These are phyloP conservation scores for Mycosarcoma maydis DNA, from an alignment of 1,284 basidiomycete species.

Conservation along the genomic window DNA sequence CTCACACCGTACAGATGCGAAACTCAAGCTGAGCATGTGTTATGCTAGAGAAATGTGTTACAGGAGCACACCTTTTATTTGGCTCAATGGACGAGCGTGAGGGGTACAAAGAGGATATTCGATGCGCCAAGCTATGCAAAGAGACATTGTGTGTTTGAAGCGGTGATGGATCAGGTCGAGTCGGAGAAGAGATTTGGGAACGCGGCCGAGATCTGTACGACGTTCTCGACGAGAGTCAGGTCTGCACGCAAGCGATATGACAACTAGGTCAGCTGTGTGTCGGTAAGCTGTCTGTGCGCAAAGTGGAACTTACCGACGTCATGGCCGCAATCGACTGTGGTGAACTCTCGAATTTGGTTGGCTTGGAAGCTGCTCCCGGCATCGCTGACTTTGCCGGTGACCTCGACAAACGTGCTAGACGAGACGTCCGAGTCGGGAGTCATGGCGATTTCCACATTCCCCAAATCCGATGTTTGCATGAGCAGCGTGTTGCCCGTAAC, in stretches of 20 bases:
- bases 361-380: conserved; percentile 28
- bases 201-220: conserved; percentile 46
- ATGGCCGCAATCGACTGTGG: conserved; percentile 52
- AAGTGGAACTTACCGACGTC: conserved; percentile 48
- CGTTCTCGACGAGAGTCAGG: conserved; percentile 50
- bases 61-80: too few relatives aligned
- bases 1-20: too few relatives aligned
- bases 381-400: conserved; percentile 62
- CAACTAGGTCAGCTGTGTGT: too few relatives aligned
- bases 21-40: too few relatives aligned
- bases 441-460: conserved; percentile 59
- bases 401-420: conserved; percentile 52
- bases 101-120: neutral
- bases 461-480: conserved; percentile 57
- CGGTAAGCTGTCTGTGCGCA: neutral
- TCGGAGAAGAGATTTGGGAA: conserved; percentile 52
- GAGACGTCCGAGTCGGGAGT: conserved; percentile 45
- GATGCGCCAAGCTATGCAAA: too few relatives aligned
- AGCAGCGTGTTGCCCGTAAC: conserved; percentile 52
- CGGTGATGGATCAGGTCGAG: conserved; percentile 20
- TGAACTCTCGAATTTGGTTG: conserved; percentile 43
- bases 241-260: conserved; percentile 23
- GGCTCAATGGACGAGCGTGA: too few relatives aligned
- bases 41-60: too few relatives aligned
- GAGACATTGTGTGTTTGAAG: too few relatives aligned